These are phyloP conservation scores for Cutaneotrichosporon mucoides DNA, from an alignment of 1,284 basidiomycete genomes.

Conservation along the genomic window DNA sequence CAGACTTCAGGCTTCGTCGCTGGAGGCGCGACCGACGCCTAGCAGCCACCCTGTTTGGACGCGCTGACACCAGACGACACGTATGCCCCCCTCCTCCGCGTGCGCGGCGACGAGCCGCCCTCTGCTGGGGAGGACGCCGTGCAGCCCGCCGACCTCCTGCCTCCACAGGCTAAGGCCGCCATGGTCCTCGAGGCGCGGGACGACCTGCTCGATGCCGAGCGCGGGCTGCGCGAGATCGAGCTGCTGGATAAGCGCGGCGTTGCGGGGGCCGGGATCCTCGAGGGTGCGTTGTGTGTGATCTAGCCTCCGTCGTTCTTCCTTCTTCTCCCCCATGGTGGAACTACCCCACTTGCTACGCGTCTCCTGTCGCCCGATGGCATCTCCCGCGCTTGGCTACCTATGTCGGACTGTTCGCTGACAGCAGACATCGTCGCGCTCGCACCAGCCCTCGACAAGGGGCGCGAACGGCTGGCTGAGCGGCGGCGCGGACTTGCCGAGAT, in stretches of 20 bases:
- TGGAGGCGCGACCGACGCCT: too few species aligned
- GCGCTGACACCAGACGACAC: conserved; percentile 23
- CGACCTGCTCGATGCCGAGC: conserved; percentile 37
- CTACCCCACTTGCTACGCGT: too few species aligned
- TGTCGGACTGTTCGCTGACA: conserved; percentile 1
- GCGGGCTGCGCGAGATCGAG: conserved; percentile 40
- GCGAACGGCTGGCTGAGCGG: conserved; percentile 10
- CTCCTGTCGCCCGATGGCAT: too few species aligned
- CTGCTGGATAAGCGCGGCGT: conserved; percentile 28
- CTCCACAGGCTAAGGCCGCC: conserved; percentile 27
- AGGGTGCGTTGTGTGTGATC: conserved; percentile 24
- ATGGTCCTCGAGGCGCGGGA: conserved; percentile 36
- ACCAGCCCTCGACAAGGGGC: conserved; percentile 18
- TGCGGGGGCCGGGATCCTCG: conserved; percentile 35
- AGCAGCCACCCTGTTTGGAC: too few species aligned
- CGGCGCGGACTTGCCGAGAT: conserved; percentile 17
- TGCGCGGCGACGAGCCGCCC: not conserved
- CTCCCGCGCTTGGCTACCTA: too few species aligned
- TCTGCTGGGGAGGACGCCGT: not conserved
- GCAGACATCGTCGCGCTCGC: conserved; percentile 31
- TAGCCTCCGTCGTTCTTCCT: too few species aligned
- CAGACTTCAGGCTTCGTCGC: too few species aligned
- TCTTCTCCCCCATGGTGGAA: too few species aligned
- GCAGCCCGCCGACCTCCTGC: conserved; percentile 24
- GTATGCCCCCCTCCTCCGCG: conserved; percentile 32